Conservation (phyloP, 169 alveolate species). For the Babesia bigemina region DNA sequence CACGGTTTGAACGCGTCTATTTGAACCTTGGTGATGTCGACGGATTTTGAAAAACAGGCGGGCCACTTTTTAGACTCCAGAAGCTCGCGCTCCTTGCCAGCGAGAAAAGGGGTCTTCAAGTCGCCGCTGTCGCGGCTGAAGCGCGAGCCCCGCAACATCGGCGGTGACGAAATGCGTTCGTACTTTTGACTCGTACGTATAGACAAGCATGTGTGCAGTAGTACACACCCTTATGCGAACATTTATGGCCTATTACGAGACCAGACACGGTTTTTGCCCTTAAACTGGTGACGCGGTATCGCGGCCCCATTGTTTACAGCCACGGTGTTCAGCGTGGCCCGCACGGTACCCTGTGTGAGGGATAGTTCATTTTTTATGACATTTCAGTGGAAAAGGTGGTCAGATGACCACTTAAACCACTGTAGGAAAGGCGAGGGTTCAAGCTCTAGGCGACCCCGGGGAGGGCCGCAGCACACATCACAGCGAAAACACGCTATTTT, state of each 20-base stretch:
- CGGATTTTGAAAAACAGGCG: constrained; percentile 64
- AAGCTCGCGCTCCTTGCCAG: constrained; percentile 76
- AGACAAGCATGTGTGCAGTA: background rate
- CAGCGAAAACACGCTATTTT: too few species aligned
- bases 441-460: too few species aligned
- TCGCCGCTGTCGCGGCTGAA: constrained; percentile 68
- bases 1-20: constrained; percentile 75
- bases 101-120: constrained; percentile 74
- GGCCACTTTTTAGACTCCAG: constrained; percentile 79
- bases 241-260: background rate
- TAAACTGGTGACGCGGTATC: background rate
- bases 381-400: background rate
- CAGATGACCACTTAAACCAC: background rate
- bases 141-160: constrained; percentile 49
- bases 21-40: constrained; percentile 72
- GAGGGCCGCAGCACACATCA: too few species aligned
- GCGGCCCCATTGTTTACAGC: background rate
- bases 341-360: too few species aligned
- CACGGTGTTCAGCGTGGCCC: background rate
- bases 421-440: background rate
- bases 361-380: too few species aligned
- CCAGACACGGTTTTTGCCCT: background rate
- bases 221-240: background rate
- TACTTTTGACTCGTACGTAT: background rate
- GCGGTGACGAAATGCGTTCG: background rate